A percentile compares a stretch with the other conserved stretches of the same genome.
phyloP scores from a whole-genome alignment of 352 stramenopile species.

The Pythium dissimile region DNA sequence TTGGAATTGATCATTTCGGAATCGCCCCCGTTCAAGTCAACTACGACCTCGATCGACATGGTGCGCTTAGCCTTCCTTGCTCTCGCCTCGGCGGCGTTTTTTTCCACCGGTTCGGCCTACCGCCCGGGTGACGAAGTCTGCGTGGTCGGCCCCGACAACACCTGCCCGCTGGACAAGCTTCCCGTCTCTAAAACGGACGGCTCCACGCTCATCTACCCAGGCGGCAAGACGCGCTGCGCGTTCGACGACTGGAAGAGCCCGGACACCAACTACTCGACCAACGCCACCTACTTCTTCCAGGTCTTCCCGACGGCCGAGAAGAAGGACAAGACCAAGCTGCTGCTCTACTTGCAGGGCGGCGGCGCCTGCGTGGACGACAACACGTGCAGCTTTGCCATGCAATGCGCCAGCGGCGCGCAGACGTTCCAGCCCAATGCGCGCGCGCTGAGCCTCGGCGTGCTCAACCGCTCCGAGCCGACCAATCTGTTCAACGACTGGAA shows the following conservation, averaged over 20 bases:
- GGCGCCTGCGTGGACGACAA: constrained; percentile 61
- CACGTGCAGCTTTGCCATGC: constrained; percentile 62
- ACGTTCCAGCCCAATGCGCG: constrained; percentile 54
- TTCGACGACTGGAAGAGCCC: constrained; percentile 40
- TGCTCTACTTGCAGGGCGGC: constrained; percentile 72
- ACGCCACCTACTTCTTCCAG: constrained; percentile 72
- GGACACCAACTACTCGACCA: constrained; percentile 31
- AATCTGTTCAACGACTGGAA: constrained; percentile 80
- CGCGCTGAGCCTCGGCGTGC: constrained; percentile 43
- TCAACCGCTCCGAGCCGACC: constrained; percentile 55
- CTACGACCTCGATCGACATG: background rate
- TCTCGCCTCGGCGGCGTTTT: constrained; percentile 4
- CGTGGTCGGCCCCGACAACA: constrained; percentile 42
- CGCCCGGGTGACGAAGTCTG: constrained; percentile 53
- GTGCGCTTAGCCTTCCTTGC: constrained; percentile 12
- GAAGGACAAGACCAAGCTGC: constrained; percentile 55
- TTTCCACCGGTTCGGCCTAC: constrained; percentile 13
- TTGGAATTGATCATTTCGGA: constrained; percentile 14
- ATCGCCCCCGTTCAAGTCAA: constrained; percentile 2
- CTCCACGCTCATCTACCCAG: constrained; percentile 54
- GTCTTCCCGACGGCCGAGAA: constrained; percentile 48
- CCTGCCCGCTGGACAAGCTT: constrained; percentile 50
- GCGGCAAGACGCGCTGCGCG: constrained; percentile 49
- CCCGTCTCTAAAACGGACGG: constrained; percentile 39
- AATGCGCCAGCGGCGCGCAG: constrained; percentile 31